These are phyloP conservation scores for Aureobasidium sp. DNA, from an alignment of 2,329 filamentous ascomycete genomes.

Conservation along the genomic window DNA sequence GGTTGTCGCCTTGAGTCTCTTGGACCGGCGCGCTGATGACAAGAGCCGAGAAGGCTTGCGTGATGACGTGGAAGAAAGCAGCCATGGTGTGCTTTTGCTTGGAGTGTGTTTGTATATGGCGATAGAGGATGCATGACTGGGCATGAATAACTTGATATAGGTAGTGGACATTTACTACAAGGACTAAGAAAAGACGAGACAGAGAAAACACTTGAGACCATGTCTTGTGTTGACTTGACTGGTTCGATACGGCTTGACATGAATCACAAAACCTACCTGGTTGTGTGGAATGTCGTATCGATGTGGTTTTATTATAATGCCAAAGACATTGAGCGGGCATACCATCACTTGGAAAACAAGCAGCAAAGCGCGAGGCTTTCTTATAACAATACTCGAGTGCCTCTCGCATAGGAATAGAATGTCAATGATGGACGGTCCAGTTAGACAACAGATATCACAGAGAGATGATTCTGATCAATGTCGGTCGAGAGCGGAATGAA, in stretches of 20 bases:
- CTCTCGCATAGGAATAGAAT: too few species aligned
- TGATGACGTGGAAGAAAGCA: neutral
- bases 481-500: neutral
- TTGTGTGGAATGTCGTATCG: neutral
- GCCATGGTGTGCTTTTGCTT: neutral
- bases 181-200: neutral
- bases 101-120: neutral
- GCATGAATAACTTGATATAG: neutral
- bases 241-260: neutral
- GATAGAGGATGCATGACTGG: neutral
- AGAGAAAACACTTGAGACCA: neutral
- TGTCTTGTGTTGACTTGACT: neutral
- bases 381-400: too few species aligned
- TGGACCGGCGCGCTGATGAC: too few species aligned
- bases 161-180: neutral
- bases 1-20: too few species aligned
- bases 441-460: too few species aligned
- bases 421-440: too few species aligned
- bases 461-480: neutral
- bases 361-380: too few species aligned
- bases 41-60: neutral
- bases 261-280: neutral
- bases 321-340: too few species aligned
- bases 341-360: too few species aligned
- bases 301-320: neutral